Evolutionary conservation across 768 basidiomycete genomes (phyloP).

Genomic region (Termitomyces sp.): DNA sequence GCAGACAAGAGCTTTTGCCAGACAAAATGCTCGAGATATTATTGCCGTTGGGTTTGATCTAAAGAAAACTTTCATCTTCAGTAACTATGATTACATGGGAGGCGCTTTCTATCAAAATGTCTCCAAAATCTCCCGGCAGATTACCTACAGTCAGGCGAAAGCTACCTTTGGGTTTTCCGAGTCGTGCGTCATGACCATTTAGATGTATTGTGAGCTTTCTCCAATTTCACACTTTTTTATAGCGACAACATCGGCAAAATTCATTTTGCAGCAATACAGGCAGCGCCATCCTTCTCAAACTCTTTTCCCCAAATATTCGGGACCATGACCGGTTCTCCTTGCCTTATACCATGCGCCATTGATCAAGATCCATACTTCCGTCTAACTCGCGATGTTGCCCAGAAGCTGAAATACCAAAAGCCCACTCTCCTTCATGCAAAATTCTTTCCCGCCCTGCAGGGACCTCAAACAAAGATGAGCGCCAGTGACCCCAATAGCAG

Average conservation of each 20-base stretch:
- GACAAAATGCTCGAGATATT: slow-evolving; percentile 90
- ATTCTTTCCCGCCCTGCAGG: slow-evolving; percentile 98
- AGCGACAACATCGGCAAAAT: slow-evolving; percentile 99
- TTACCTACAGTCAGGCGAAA: slow-evolving; percentile 90
- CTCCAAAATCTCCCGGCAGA: slow-evolving; percentile 87
- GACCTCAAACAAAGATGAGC: slow-evolving; percentile 99
- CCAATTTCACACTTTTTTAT: slow-evolving; percentile 3
- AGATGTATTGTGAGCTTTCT: no score
- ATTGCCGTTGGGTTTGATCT: slow-evolving; percentile 93
- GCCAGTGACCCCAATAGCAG: slow-evolving; percentile 90
- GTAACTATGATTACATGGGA: slow-evolving; percentile 84
- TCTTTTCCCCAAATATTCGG: slow-evolving; percentile 99
- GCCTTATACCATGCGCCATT: slow-evolving; percentile 96
- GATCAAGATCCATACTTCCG: slow-evolving; percentile 99
- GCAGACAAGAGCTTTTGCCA: slow-evolving; percentile 78
- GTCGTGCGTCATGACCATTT: slow-evolving; percentile 59
- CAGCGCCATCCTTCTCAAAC: slow-evolving; percentile 94
- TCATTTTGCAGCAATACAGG: slow-evolving; percentile 94
- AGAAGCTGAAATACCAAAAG: slow-evolving; percentile 93
- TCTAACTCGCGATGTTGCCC: slow-evolving; percentile 92
- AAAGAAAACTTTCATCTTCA: slow-evolving; percentile 96
- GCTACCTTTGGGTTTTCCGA: slow-evolving; percentile 97
- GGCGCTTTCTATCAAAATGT: slow-evolving; percentile 94
- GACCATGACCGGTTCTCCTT: slow-evolving; percentile 74
- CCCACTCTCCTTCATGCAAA: slow-evolving; percentile 90